Base-by-base conservation (phyloP, 805 yeast genomes). In the Diddensiella santjacobensis region DNA sequence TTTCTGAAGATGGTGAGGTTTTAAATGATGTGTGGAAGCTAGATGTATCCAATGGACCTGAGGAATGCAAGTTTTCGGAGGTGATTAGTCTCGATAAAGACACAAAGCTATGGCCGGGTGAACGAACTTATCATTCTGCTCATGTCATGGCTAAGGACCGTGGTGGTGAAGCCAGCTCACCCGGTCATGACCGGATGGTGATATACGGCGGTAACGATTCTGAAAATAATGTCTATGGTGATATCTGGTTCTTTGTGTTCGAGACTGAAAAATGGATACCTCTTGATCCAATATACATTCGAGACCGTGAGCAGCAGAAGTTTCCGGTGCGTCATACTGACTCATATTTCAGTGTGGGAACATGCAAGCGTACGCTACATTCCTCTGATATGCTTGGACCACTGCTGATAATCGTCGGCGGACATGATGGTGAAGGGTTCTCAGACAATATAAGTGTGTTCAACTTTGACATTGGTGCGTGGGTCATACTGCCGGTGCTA, bases 11-110 rank as follows among this genome's bases (percentile, higher is more conserved):
- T 8, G 24, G 40, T 10, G 31, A 26, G 31, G 35, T 29, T 11
- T 40, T 52, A 31, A 56, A 51, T 43, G 60, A 56, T 45, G 41
- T 55, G 19, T 56, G 60, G 60, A 55, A 51, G 37, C 42, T 56
- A 10, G 20, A 37, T n/a, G 22, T 48, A 2, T 13, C 31, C 3
- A 40, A 41, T 11, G 53, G 42, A 3, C 54, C 52, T 2, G 40
- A 29, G 19, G 45, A 50, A 15, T 44, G 44, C 26, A 18, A 24
- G 13, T 48, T 51, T 23, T 26, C 49, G 10, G 57, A 55, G 45
- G 49, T 53, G 11, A 37, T 49, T 17, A 22, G 45, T 22, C 50
- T 49, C 20, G 56, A 55, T 17, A 50, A 55, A 43, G 54, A 48
- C 20, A 52, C 52, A 10, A 47, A 39, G 3, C 8, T 30, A 19